These are phyloP conservation scores for Aspergillus leporis DNA, from an alignment of 495 filamentous ascomycete genomes.

Conservation along the genomic window DNA sequence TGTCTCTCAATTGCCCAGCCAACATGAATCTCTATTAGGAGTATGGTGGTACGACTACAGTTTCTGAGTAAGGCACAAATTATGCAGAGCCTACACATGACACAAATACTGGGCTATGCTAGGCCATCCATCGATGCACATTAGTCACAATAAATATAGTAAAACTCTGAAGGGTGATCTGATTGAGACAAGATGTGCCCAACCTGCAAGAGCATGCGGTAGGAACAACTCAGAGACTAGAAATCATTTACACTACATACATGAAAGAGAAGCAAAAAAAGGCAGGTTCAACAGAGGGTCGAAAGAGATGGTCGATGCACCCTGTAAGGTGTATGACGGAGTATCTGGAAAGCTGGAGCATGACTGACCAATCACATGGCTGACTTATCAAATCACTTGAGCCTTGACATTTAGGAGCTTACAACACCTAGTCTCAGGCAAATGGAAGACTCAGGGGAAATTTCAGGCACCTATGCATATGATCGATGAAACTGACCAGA, in stretches of 20 bases:
- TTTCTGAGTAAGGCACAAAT: neutral
- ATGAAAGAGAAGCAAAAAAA: neutral
- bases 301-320: neutral
- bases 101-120: neutral
- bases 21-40: neutral
- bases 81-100: neutral
- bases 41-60: neutral
- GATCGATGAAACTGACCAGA: neutral
- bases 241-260: neutral
- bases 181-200: neutral
- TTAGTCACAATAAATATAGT: neutral
- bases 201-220: neutral
- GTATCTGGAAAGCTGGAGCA: neutral
- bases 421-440: neutral
- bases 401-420: neutral
- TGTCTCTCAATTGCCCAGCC: neutral
- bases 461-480: neutral
- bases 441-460: neutral
- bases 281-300: neutral
- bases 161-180: neutral
- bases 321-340: neutral
- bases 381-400: conserved; percentile 22
- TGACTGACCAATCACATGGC: conserved; percentile 16
- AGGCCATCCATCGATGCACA: neutral
- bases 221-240: neutral